A percentile compares a stretch with the other conserved stretches of the same genome.
Conservation (phyloP, 2,329 filamentous ascomycete genomes). For the Ceratocystis cacaofunesta region DNA sequence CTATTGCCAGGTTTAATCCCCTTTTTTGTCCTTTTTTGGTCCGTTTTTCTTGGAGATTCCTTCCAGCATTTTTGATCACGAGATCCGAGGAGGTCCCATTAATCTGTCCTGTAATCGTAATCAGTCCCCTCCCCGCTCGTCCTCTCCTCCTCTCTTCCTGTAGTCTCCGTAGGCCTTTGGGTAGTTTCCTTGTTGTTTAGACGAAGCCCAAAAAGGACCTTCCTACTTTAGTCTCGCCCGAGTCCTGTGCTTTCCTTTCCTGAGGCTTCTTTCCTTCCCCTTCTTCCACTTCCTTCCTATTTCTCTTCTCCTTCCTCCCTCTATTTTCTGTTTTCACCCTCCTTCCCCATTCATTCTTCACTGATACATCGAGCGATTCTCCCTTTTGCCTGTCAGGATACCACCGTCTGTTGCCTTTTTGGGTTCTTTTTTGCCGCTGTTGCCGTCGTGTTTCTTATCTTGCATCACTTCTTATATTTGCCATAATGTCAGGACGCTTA, state of each 20-base stretch:
- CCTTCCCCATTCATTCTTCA: not conserved
- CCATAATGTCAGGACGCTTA: slow-evolving; percentile 31
- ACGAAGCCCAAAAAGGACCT: not conserved
- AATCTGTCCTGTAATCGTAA: not conserved
- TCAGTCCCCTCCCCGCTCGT: not conserved
- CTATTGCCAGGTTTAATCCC: not conserved
- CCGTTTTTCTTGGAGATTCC: not conserved
- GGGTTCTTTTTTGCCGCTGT: not conserved
- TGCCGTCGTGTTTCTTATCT: not conserved
- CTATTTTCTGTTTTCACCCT: not conserved
- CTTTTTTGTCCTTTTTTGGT: not conserved
- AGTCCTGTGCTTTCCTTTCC: not conserved
- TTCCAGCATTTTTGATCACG: slow-evolving; percentile 3
- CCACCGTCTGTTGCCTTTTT: not conserved
- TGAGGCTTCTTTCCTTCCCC: not conserved
- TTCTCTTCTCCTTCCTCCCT: not conserved
- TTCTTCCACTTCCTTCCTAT: not conserved
- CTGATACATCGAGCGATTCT: not conserved
- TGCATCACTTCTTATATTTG: not conserved
- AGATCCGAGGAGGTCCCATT: not conserved
- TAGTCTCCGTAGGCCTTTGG: not conserved
- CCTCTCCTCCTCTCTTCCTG: not conserved
- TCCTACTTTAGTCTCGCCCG: not conserved
- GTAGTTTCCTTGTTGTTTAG: not conserved
- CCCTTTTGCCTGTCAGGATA: not conserved